phyloP scores from a whole-genome alignment of 345 rosid species.

The Populus alba region DNA sequence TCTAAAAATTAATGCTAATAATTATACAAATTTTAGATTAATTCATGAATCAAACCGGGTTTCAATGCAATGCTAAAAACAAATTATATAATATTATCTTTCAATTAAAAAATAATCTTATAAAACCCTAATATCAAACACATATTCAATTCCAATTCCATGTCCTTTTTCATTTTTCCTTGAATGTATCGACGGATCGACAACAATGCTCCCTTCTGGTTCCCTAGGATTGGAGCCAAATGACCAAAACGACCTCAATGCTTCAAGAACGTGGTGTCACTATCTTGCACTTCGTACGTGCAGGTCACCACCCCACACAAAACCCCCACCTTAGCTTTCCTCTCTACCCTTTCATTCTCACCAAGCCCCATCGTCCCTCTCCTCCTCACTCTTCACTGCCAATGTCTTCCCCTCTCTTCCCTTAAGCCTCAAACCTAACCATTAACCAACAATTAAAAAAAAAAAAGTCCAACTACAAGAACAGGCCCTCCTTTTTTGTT shows the following conservation, averaged over 20 bases:
- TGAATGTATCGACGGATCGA: background rate
- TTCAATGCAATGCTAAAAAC: no score
- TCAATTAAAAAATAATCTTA: no score
- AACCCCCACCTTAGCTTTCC: background rate
- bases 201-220: background rate
- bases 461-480: background rate
- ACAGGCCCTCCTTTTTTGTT: background rate
- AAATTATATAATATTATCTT: no score
- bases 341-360: slow-evolving; percentile 17
- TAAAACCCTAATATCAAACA: no score
- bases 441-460: no score
- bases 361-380: slow-evolving; percentile 8
- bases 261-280: slow-evolving; percentile 23
- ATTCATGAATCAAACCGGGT: no score
- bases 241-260: slow-evolving; percentile 11
- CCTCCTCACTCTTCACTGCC: background rate
- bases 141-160: no score
- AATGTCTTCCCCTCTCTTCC: background rate
- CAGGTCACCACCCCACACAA: slow-evolving; percentile 17
- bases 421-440: background rate
- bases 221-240: background rate
- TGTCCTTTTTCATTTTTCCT: background rate
- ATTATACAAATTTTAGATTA: no score
- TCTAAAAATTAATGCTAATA: no score
- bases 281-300: slow-evolving; percentile 21